Conservation (phyloP, 805 yeast genomes). For the Ogataea minuta region DNA sequence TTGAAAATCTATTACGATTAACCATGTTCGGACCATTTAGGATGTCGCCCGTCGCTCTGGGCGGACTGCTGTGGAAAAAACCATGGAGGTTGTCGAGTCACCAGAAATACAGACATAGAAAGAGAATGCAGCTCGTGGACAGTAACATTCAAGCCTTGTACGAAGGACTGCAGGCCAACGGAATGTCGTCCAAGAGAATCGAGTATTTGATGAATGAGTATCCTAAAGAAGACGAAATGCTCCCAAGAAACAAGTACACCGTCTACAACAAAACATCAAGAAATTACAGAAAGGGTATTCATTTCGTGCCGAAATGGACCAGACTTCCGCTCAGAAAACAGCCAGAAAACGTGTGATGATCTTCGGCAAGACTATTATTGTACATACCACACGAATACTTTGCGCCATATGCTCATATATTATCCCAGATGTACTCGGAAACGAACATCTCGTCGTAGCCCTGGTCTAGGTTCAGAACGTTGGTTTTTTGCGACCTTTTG, state of each 20-base stretch:
- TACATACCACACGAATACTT: conserved; percentile 12
- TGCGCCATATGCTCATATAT: conserved; percentile 32
- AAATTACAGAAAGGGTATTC: conserved; percentile 85
- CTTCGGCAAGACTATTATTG: conserved; percentile 9
- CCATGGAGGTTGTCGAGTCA: conserved; percentile 76
- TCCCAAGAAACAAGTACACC: conserved; percentile 79
- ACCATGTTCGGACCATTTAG: conserved; percentile 60
- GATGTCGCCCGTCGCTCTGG: conserved; percentile 51
- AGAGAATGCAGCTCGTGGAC: conserved; percentile 81
- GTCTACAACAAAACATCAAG: conserved; percentile 72
- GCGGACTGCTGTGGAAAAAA: conserved; percentile 79
- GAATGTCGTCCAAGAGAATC: conserved; percentile 34
- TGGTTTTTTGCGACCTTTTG: conserved; percentile 44
- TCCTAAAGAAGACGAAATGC: conserved; percentile 83
- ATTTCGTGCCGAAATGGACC: conserved; percentile 90
- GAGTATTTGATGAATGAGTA: conserved; percentile 42
- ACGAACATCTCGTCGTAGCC: conserved; percentile 66
- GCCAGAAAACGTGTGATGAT: conserved; percentile 58
- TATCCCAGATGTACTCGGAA: conserved; percentile 79
- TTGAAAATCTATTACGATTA: too few relatives aligned
- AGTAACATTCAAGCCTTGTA: conserved; percentile 65
- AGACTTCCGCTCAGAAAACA: conserved; percentile 75
- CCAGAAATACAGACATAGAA: conserved; percentile 83
- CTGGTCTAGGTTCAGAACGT: conserved; percentile 48
- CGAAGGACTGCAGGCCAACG: conserved; percentile 41